phyloP scores from a whole-genome alignment of 805 yeast species.

The Schwanniomyces sp. region DNA sequence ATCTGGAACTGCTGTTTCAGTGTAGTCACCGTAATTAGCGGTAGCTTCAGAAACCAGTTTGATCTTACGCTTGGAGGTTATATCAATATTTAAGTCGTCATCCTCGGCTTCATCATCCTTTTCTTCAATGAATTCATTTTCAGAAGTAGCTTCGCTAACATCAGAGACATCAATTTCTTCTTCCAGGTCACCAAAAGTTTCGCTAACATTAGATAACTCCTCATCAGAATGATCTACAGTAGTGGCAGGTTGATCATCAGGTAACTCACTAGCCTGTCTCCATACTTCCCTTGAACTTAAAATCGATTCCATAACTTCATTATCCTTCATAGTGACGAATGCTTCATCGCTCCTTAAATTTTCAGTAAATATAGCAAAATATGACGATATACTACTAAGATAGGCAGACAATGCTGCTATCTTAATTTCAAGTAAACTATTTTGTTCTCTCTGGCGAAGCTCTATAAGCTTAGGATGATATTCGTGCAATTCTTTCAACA shows the following conservation, averaged over 20 bases:
- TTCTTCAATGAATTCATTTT: slow-evolving; percentile 19
- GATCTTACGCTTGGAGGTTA: slow-evolving; percentile 52
- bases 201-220: slow-evolving; percentile 6
- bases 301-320: slow-evolving; percentile 85
- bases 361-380: slow-evolving; percentile 71
- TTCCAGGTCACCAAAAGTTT: slow-evolving; percentile 4
- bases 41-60: slow-evolving; percentile 29
- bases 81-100: slow-evolving; percentile 48
- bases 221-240: not conserved
- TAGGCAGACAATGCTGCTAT: slow-evolving; percentile 74
- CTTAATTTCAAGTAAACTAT: slow-evolving; percentile 49
- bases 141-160: slow-evolving; percentile 13
- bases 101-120: slow-evolving; percentile 9
- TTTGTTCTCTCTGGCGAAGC: slow-evolving; percentile 13
- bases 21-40: slow-evolving; percentile 47
- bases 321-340: slow-evolving; percentile 69
- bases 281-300: slow-evolving; percentile 82
- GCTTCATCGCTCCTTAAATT: slow-evolving; percentile 54
- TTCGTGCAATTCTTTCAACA: slow-evolving; percentile 56
- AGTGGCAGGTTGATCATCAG: slow-evolving; percentile 15
- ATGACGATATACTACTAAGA: slow-evolving; percentile 73
- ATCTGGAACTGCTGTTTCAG: slow-evolving; percentile 66
- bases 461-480: slow-evolving; percentile 16
- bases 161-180: slow-evolving; percentile 10
- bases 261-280: slow-evolving; percentile 73